Base-by-base conservation (phyloP, 2,329 filamentous ascomycete genomes). In the Botrytis elliptica region DNA sequence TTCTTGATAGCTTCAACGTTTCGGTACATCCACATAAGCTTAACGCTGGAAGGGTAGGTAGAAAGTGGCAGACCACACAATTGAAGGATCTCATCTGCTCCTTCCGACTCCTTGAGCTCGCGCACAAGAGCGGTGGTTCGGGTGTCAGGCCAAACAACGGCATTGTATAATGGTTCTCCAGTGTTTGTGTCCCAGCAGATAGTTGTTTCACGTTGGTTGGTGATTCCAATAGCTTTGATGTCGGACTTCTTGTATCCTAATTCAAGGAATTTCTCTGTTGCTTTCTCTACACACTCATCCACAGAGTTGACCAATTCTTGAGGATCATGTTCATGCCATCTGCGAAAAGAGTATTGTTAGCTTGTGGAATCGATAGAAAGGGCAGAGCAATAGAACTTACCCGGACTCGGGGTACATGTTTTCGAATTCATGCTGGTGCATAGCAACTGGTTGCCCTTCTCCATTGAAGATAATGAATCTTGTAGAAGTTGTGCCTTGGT, bases 381-480 rank as follows among this genome's bases (percentile, higher is more conserved):
- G 16, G 20, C 38, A 36, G 65, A 63, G 69, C 33, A 25, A 8
- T 44, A 59, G 63, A 75, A 86, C 90, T 84, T 86, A 96, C 92
- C 95, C 95, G 77, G 94, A 91, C 75, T 94, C 87, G 25, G 93
- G 93, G 82, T 97, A 95, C 74, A 92, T 88, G 81, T 97, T 95
- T 77, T 90, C 89, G 80, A 97, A 95, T 82, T 97, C 93, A 77
- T 95, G 90, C 83, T 97, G 94, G 81, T 97, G 93, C 78, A 90
- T 91, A 55, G 92, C 93, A 63, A 96, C 88, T 6, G 93, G 92
- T 74, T 92, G 90, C 72, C 94, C 94, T 60, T 88, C 84, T 76
- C 89, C 90, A 83, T 97, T 91, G 84, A 97, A 97, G 81, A 98
- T 95, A 78, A 97, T 88, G 83, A 97, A 97, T 55, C 94, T 89